Evolutionary conservation across 106 monocot species (phyloP).

Genomic region (Ottelia alismoides): DNA sequence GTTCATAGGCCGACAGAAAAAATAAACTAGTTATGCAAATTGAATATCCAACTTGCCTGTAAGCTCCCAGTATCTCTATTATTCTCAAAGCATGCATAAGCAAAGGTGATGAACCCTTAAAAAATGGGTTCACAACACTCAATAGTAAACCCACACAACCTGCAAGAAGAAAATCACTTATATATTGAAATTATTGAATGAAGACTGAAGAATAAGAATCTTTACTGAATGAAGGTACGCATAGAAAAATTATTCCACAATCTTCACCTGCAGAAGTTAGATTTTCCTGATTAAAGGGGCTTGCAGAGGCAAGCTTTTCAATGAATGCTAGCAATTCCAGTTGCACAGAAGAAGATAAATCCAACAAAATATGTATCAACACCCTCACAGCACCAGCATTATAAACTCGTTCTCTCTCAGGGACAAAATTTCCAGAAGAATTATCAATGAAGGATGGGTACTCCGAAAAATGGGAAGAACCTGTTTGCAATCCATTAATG

Average conservation of each 20-base stretch:
- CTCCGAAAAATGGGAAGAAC: slow-evolving; percentile 23
- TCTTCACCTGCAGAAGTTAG: slow-evolving; percentile 74
- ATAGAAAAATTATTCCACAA: no score
- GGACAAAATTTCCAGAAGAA: slow-evolving; percentile 24
- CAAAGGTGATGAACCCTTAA: slow-evolving; percentile 63
- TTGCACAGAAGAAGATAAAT: slow-evolving; percentile 85
- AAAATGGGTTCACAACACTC: slow-evolving; percentile 72
- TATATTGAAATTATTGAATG: no score
- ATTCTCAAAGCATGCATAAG: slow-evolving; percentile 69
- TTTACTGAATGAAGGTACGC: no score
- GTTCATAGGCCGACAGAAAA: no score
- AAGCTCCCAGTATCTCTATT: slow-evolving; percentile 87
- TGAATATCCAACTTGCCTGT: no score
- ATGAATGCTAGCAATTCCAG: slow-evolving; percentile 77
- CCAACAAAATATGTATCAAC: slow-evolving; percentile 64
- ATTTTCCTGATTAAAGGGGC: slow-evolving; percentile 90
- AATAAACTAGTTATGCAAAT: no score
- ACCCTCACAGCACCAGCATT: slow-evolving; percentile 87
- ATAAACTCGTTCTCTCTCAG: slow-evolving; percentile 53
- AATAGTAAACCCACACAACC: slow-evolving; percentile 90
- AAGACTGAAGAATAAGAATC: no score
- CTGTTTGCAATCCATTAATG: slow-evolving; percentile 32
- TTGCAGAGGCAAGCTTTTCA: slow-evolving; percentile 64
- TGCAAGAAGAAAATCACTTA: slow-evolving; percentile 21
- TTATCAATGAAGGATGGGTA: slow-evolving; percentile 29